Conservation (phyloP, 495 filamentous ascomycete genomes). For the Parachaetomium inaequale region DNA sequence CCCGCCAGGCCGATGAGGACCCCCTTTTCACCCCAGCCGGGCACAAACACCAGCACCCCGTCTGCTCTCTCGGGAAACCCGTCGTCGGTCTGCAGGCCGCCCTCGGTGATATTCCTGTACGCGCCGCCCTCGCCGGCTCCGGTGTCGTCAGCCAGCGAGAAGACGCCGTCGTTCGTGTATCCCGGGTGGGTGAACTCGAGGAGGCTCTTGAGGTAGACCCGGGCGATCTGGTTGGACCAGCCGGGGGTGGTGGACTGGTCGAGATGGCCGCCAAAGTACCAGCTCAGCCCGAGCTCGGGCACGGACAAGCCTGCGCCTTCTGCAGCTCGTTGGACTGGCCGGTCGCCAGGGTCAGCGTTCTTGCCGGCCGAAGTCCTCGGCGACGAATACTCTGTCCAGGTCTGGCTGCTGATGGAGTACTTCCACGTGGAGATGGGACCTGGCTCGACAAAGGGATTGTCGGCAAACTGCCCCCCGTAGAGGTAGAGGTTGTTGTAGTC, state of each 20-base stretch:
- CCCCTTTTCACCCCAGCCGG: constrained; percentile 65
- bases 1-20: constrained; percentile 68
- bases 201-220: constrained; percentile 67
- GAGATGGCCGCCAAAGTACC: constrained; percentile 73
- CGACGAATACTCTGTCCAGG: constrained; percentile 57
- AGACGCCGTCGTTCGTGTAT: constrained; percentile 55
- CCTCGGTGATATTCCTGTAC: constrained; percentile 69
- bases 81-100: constrained; percentile 58
- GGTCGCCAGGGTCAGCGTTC: constrained; percentile 50
- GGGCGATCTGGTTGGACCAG: constrained; percentile 58
- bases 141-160: constrained; percentile 41
- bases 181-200: constrained; percentile 72
- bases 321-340: constrained; percentile 58
- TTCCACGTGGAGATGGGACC: constrained; percentile 59
- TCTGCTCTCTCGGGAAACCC: constrained; percentile 70
- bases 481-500: constrained; percentile 62
- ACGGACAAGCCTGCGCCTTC: constrained; percentile 70
- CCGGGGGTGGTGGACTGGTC: constrained; percentile 64
- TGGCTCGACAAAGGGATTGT: constrained; percentile 52
- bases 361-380: constrained; percentile 57
- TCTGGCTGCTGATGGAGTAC: constrained; percentile 55
- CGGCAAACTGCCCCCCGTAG: constrained; percentile 69
- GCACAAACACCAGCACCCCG: constrained; percentile 65
- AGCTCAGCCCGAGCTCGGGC: constrained; percentile 62
- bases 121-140: constrained; percentile 53